Evolutionary conservation across 306 rosid species (phyloP).

Genomic region (Ammopiptanthus mongolicus): DNA sequence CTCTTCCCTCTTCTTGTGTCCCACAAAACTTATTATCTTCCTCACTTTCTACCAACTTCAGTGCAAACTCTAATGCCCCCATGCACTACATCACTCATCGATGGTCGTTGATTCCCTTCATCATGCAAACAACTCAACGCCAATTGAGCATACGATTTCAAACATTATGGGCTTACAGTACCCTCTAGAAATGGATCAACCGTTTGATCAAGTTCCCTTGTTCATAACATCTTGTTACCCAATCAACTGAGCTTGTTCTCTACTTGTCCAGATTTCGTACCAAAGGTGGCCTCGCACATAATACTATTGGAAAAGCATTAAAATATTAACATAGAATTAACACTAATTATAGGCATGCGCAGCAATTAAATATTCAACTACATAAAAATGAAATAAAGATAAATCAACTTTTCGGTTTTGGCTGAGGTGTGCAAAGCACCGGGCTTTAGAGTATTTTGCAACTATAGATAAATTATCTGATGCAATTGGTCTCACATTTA

Average conservation of each 20-base stretch:
- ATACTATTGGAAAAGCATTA: too few relatives aligned
- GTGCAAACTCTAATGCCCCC: slow-evolving; percentile 28
- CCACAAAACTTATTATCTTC: neutral
- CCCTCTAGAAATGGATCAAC: slow-evolving; percentile 25
- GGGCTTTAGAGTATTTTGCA: too few relatives aligned
- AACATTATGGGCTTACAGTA: neutral
- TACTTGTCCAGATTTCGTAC: too few relatives aligned
- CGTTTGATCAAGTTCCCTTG: neutral
- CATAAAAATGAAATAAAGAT: too few relatives aligned
- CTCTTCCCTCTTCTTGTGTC: neutral
- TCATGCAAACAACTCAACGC: slow-evolving; percentile 38
- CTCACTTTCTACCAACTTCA: slow-evolving; percentile 22
- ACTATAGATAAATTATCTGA: too few relatives aligned
- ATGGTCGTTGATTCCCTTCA: slow-evolving; percentile 29
- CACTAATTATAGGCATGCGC: neutral
- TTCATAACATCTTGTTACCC: too few relatives aligned
- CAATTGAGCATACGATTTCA: slow-evolving; percentile 14
- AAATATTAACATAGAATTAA: too few relatives aligned
- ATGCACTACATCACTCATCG: slow-evolving; percentile 50
- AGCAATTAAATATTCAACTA: too few relatives aligned
- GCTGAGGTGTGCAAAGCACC: too few relatives aligned
- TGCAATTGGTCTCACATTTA: neutral
- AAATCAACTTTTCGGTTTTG: too few relatives aligned
- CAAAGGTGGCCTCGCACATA: too few relatives aligned
- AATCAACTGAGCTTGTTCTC: too few relatives aligned